Evolutionary conservation across 371 early-diverging fungal genomes (phyloP), one percentile per base, ranked within the genome.

Genomic region (Mucor irregularis): DNA sequence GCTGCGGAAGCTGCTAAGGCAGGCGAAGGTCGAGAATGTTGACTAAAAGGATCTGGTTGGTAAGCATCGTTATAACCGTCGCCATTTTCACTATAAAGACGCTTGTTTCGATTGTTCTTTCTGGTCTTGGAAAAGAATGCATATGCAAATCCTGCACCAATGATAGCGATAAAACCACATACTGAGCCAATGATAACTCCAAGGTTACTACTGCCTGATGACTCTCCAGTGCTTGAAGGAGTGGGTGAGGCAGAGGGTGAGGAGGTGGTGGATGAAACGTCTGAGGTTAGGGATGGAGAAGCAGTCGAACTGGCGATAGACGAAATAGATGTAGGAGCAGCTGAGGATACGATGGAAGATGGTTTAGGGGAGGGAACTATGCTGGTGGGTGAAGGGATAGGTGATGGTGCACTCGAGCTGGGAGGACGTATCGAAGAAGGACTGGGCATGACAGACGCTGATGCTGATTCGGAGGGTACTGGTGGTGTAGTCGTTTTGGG

Each of bases 131-230:
- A 64, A 33, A 75, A 63, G 52, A 78, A 66, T 5, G 69, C 67
- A 52, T 67, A 73, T 28, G 66, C 73, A 53, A 71, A 70, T 19
- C 71, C 71, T 37, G 68, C 71, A 33, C 61, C 73, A 29, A 78
- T 50, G 16, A 73, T 63, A 2, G 71, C 73, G 2, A 71, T 60
- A 54, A 68, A 61, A 16, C 68, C 79, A 55, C 69, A 67, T 0
- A 75, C 70, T 24, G 72, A 67, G 31, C 79, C 79, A 34, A 67
- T 56, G 46, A 78, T 75, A 17, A 66, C 68, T n/a, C 57, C 68
- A 14, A 63, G 68, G 40, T 66, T 71, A 47, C 60, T 73, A 24
- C 54, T 16, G 4, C 35, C 31, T 10, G 9, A 9, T n/a, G 4
- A n/a, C 14, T 22, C 53, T 22, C 17, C 7, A 3, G 34, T 5